Evolutionary conservation across 2,329 filamentous ascomycete species (phyloP).

Genomic region (Arthroderma sp.): DNA sequence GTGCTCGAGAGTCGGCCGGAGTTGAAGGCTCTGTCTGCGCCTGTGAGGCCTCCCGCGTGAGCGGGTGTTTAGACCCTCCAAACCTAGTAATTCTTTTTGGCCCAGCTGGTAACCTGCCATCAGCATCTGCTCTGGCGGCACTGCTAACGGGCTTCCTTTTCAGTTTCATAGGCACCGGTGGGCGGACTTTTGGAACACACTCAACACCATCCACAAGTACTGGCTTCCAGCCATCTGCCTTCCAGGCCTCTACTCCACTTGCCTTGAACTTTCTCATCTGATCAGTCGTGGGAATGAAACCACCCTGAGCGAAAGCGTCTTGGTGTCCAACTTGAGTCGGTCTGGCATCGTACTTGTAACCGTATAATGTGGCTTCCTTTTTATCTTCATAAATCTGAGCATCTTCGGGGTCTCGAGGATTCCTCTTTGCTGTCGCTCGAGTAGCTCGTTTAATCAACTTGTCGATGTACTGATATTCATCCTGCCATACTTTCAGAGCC

Average conservation of each 20-base stretch:
- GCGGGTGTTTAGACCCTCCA: constrained; percentile 9
- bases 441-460: constrained; percentile 36
- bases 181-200: constrained; percentile 23
- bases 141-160: constrained; percentile 14
- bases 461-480: constrained; percentile 42
- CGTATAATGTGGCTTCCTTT: constrained; percentile 49
- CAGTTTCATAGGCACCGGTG: constrained; percentile 15
- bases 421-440: constrained; percentile 38
- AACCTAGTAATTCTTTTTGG: constrained; percentile 7
- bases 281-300: constrained; percentile 31
- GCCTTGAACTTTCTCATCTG: constrained; percentile 30
- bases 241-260: constrained; percentile 22
- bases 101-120: not conserved
- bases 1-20: constrained; percentile 6
- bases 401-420: constrained; percentile 39
- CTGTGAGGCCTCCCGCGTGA: constrained; percentile 8
- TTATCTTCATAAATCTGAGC: constrained; percentile 43
- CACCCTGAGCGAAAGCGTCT: constrained; percentile 43
- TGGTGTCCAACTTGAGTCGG: constrained; percentile 35
- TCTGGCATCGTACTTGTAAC: constrained; percentile 44
- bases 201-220: constrained; percentile 26
- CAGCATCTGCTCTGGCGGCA: not conserved
- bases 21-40: constrained; percentile 7
- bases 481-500: constrained; percentile 43
- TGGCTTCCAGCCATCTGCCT: constrained; percentile 30